Percentiles rank a stretch among this genome's conserved stretches.
These are phyloP conservation scores for Schwanniomyces yamadae DNA, from an alignment of 805 yeast genomes.

Conservation along the genomic window DNA sequence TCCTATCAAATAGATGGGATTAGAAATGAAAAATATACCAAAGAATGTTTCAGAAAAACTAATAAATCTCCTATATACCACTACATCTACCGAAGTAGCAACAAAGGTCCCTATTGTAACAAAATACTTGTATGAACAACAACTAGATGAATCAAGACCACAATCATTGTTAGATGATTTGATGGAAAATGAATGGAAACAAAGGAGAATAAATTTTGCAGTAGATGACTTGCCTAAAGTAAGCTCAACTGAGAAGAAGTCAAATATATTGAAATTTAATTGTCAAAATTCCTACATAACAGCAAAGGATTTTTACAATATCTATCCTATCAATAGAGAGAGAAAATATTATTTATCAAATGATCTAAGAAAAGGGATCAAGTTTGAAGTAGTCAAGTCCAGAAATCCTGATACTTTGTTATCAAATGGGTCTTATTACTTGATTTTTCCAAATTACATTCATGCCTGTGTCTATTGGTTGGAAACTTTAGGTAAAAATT, in stretches of 20 bases:
- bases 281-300: constrained; percentile 38
- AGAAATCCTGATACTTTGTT: constrained; percentile 46
- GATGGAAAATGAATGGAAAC: constrained; percentile 30
- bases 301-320: constrained; percentile 37
- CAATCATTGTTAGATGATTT: constrained; percentile 27
- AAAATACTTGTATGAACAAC: constrained; percentile 24
- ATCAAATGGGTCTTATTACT: constrained; percentile 50
- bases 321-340: constrained; percentile 36
- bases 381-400: constrained; percentile 46
- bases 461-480: constrained; percentile 53
- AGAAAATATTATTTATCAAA: constrained; percentile 25
- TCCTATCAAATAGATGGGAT: neutral
- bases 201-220: constrained; percentile 26
- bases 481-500: constrained; percentile 47
- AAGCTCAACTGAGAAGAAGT: constrained; percentile 5
- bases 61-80: constrained; percentile 28
- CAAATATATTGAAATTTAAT: constrained; percentile 38
- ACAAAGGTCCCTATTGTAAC: constrained; percentile 27
- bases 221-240: constrained; percentile 19
- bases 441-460: constrained; percentile 46
- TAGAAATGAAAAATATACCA: constrained; percentile 11
- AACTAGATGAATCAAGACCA: constrained; percentile 5
- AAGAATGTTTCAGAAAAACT: constrained; percentile 24
- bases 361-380: constrained; percentile 19
- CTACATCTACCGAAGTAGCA: constrained; percentile 28